Base-by-base conservation (phyloP, 2,329 filamentous ascomycete species). In the Calonectria pseudoreteaudii region DNA sequence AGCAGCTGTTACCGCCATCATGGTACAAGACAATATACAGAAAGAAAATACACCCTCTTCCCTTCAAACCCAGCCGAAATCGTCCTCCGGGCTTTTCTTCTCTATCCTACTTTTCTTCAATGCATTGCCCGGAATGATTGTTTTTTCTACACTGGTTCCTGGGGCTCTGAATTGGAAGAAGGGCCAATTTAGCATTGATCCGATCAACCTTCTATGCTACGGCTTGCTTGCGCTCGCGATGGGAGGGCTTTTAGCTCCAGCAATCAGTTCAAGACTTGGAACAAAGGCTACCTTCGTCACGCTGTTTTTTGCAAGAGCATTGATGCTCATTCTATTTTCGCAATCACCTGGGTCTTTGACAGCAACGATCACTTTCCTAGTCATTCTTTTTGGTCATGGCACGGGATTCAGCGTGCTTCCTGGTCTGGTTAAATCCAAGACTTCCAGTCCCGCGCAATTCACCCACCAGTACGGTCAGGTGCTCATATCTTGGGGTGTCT, bases 381-480 rank as follows among this genome's bases (percentile, higher is more conserved):
- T 28, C 1, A 20, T 70, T 6, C 20, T 70, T 5, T 73, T 73
- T 38, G 60, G 36, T 7, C 67, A 73, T 10, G 67, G 71, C 1
- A 70, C 60, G 1, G 71, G 67, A 16, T 73, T 73, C 7, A 70
- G 71, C 38, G 36, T 70, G 31, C n/a, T 73, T 2, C 71, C 71
- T 10, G 62, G 58, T 3, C n/a, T 70, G 9, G 28, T 73, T 9
- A 73, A 73, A n/a, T 41, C 23, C 13, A n/a, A 36, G 20, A 20
- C 41, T 14, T 1, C 44, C 11, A 23, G 44, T 8, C 26, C 52
- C 2, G 4, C 10, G 0, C 18, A 53, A 16, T 73, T 73, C 16
- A 26, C 36, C 11, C 16, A 67, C 4, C 31, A 18, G 18, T 73
- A 73, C 11, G 53, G 67, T n/a, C 62, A 28, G 26, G n/a, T 73